Evolutionary conservation across 2,329 filamentous ascomycete species (phyloP).

Genomic region (Lizonia empirigonia): DNA sequence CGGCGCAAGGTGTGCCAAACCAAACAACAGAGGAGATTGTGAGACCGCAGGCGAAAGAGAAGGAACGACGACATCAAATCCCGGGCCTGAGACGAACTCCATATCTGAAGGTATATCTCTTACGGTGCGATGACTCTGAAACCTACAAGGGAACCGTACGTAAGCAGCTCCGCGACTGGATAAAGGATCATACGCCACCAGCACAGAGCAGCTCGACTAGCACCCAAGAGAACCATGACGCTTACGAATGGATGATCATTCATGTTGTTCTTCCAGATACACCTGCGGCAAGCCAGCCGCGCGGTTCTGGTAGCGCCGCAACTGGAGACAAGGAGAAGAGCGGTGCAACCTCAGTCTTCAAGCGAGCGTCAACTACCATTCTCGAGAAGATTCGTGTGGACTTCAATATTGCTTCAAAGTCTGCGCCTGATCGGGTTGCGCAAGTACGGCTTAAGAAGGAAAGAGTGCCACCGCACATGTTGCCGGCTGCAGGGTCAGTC

Average conservation of each 20-base stretch:
- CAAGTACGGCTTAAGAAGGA: constrained; percentile 76
- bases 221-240: constrained; percentile 90
- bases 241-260: constrained; percentile 92
- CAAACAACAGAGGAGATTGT: constrained; percentile 36
- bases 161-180: constrained; percentile 85
- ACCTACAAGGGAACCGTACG: constrained; percentile 82
- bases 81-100: constrained; percentile 90
- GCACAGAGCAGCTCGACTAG: constrained; percentile 61
- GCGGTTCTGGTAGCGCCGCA: constrained; percentile 58
- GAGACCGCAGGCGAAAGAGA: constrained; percentile 31
- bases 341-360: constrained; percentile 72
- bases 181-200: constrained; percentile 72
- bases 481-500: constrained; percentile 51
- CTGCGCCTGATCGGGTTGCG: constrained; percentile 74
- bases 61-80: constrained; percentile 85
- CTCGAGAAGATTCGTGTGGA: constrained; percentile 89
- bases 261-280: constrained; percentile 92
- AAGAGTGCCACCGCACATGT: constrained; percentile 52
- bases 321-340: constrained; percentile 69
- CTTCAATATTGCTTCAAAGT: constrained; percentile 81
- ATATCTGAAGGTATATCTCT: constrained; percentile 86
- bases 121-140: constrained; percentile 95
- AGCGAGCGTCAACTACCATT: constrained; percentile 77
- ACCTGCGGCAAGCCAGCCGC: constrained; percentile 76
- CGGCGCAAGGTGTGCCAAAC: constrained; percentile 25